These are phyloP conservation scores for Chondrostereum purpureum DNA, from an alignment of 1,284 basidiomycete species.

Conservation along the genomic window DNA sequence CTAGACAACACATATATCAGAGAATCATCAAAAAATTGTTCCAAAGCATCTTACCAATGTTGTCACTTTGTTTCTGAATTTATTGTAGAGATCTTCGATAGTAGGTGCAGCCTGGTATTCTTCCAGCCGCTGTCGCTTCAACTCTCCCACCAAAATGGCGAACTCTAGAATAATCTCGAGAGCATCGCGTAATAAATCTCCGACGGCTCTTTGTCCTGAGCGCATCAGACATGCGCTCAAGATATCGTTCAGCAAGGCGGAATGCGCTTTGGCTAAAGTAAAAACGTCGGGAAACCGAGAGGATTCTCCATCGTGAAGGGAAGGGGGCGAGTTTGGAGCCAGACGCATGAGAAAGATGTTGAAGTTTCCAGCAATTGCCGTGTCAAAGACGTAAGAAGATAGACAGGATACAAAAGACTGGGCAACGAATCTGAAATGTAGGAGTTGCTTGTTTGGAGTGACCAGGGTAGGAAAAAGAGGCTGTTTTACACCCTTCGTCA, in stretches of 20 bases:
- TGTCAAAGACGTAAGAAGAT: slow-evolving; percentile 68
- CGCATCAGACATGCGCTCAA: slow-evolving; percentile 74
- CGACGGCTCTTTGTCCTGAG: slow-evolving; percentile 60
- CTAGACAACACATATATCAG: slow-evolving; percentile 18
- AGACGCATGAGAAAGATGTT: slow-evolving; percentile 54
- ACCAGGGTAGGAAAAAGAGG: slow-evolving; percentile 58
- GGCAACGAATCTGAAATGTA: slow-evolving; percentile 67
- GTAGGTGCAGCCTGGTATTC: slow-evolving; percentile 54
- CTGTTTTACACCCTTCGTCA: slow-evolving; percentile 36
- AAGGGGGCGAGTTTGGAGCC: slow-evolving; percentile 17
- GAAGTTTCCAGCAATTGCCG: slow-evolving; percentile 70
- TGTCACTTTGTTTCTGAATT: slow-evolving; percentile 51
- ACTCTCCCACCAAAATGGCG: slow-evolving; percentile 60
- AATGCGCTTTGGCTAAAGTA: slow-evolving; percentile 65
- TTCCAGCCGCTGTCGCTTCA: slow-evolving; percentile 43
- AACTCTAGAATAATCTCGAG: slow-evolving; percentile 69
- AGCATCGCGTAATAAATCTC: slow-evolving; percentile 59
- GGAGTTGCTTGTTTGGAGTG: slow-evolving; percentile 43
- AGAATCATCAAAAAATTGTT: background rate
- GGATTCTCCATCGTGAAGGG: slow-evolving; percentile 14
- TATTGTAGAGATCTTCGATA: slow-evolving; percentile 46
- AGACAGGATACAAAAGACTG: slow-evolving; percentile 63
- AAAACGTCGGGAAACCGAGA: slow-evolving; percentile 66
- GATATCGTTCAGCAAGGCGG: slow-evolving; percentile 66
- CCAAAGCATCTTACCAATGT: slow-evolving; percentile 46